These are phyloP conservation scores for Neopestalotiopsis sp. DNA, from an alignment of 2,329 filamentous ascomycete genomes.

Conservation along the genomic window DNA sequence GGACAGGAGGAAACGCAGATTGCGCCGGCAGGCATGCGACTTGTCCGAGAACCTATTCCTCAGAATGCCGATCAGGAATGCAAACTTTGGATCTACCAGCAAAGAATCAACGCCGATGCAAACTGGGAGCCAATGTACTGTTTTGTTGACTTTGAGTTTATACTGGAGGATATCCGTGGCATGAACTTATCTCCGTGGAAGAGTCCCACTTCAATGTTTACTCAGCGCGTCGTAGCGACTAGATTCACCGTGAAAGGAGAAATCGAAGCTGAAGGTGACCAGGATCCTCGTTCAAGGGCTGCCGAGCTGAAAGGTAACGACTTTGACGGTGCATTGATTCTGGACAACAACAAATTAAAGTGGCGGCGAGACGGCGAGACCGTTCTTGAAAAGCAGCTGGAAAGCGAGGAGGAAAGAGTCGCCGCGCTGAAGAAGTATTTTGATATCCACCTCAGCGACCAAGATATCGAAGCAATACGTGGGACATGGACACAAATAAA, in stretches of 20 bases:
- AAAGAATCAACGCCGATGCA: slow-evolving; percentile 27
- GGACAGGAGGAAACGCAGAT: slow-evolving; percentile 21
- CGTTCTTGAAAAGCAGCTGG: slow-evolving; percentile 41
- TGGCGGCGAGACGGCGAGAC: slow-evolving; percentile 41
- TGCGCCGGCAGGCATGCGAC: slow-evolving; percentile 39
- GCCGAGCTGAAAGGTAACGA: slow-evolving; percentile 36
- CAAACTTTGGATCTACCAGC: slow-evolving; percentile 31
- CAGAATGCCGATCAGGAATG: slow-evolving; percentile 27
- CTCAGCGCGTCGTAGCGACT: slow-evolving; percentile 39
- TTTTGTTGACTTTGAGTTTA: slow-evolving; percentile 49
- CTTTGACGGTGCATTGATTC: slow-evolving; percentile 37
- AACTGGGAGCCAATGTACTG: slow-evolving; percentile 49
- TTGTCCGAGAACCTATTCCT: slow-evolving; percentile 26
- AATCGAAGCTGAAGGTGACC: slow-evolving; percentile 21
- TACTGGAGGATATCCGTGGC: slow-evolving; percentile 42
- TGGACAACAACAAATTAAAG: slow-evolving; percentile 47
- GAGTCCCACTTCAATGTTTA: slow-evolving; percentile 39
- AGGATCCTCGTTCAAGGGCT: slow-evolving; percentile 38
- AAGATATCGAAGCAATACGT: slow-evolving; percentile 23
- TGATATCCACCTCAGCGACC: slow-evolving; percentile 42
- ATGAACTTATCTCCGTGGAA: slow-evolving; percentile 43
- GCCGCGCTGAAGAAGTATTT: slow-evolving; percentile 49
- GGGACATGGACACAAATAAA: slow-evolving; percentile 19
- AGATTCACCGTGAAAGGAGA: slow-evolving; percentile 44
- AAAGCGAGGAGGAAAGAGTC: slow-evolving; percentile 48